These are phyloP conservation scores for Amniculicola lignicola DNA, from an alignment of 495 filamentous ascomycete species.

Conservation along the genomic window DNA sequence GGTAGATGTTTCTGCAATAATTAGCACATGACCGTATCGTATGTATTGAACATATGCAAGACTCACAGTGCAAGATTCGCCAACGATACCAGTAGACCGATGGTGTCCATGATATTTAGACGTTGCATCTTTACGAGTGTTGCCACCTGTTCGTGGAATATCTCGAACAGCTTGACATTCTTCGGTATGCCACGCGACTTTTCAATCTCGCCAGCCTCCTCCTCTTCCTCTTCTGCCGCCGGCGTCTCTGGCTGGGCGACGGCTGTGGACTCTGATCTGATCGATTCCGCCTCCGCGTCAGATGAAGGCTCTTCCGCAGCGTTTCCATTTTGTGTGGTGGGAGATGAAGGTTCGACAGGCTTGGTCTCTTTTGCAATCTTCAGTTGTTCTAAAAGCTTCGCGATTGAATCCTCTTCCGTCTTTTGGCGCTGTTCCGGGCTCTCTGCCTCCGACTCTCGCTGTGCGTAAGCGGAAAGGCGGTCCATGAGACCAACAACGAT, in stretches of 20 bases:
- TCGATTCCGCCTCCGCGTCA: conserved; percentile 16
- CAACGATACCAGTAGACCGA: conserved; percentile 85
- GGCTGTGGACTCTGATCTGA: conserved; percentile 19
- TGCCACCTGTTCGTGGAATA: conserved; percentile 95
- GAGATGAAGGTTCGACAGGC: conserved; percentile 36
- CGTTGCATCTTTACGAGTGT: conserved; percentile 87
- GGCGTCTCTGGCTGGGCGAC: conserved; percentile 32
- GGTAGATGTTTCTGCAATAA: conserved; percentile 72
- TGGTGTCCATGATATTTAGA: conserved; percentile 90
- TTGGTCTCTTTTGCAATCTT: conserved; percentile 61
- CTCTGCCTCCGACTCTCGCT: conserved; percentile 75
- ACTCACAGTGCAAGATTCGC: conserved; percentile 78
- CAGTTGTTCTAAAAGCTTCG: conserved; percentile 71
- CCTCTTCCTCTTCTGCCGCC: conserved; percentile 39
- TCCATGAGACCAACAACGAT: conserved; percentile 99
- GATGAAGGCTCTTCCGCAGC: conserved; percentile 43
- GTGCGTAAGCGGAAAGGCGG: conserved; percentile 85
- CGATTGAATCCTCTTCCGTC: conserved; percentile 79
- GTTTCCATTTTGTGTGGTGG: conserved; percentile 47
- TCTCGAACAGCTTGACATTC: conserved; percentile 88
- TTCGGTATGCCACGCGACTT: conserved; percentile 71
- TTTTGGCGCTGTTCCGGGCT: conserved; percentile 66
- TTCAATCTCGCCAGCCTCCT: conserved; percentile 42
- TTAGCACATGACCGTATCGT: conserved; percentile 13
- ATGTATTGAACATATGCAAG: background rate